Evolutionary conservation across 2,329 filamentous ascomycete species (phyloP).

Genomic region (Elsinoe necatrix): DNA sequence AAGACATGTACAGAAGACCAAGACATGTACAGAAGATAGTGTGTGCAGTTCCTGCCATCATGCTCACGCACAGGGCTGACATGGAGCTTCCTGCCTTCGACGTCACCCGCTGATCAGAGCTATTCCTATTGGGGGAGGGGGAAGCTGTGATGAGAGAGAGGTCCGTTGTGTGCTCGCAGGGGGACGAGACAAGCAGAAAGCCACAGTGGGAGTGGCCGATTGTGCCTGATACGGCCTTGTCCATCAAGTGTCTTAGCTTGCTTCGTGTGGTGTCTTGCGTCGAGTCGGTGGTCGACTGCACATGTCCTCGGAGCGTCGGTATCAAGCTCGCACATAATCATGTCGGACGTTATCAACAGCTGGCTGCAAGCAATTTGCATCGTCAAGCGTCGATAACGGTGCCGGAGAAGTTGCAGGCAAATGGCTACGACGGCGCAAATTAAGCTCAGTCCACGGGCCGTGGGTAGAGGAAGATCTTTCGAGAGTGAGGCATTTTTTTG

Average conservation of each 20-base stretch:
- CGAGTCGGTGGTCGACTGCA: background rate
- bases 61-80: conserved; percentile 8
- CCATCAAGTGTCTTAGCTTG: background rate
- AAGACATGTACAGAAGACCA: background rate
- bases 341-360: conserved; percentile 5
- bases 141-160: background rate
- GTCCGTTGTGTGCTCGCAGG: too few species aligned
- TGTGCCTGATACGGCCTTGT: conserved; percentile 9
- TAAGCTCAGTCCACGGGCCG: conserved; percentile 1
- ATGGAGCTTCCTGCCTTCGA: conserved; percentile 6
- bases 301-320: background rate
- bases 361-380: conserved; percentile 11
- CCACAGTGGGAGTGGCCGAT: conserved; percentile 11
- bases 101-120: conserved; percentile 10
- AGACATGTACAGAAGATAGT: background rate
- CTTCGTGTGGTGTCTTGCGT: background rate
- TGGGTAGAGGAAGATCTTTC: background rate
- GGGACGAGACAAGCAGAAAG: conserved; percentile 12
- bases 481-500: conserved; percentile 8
- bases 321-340: conserved; percentile 6
- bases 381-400: background rate
- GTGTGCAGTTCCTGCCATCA: background rate
- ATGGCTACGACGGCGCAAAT: conserved; percentile 4
- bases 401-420: background rate
- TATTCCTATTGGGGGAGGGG: conserved; percentile 1